Conservation (phyloP, 352 stramenopile species). For the Globisporangium cylindrosporum region DNA sequence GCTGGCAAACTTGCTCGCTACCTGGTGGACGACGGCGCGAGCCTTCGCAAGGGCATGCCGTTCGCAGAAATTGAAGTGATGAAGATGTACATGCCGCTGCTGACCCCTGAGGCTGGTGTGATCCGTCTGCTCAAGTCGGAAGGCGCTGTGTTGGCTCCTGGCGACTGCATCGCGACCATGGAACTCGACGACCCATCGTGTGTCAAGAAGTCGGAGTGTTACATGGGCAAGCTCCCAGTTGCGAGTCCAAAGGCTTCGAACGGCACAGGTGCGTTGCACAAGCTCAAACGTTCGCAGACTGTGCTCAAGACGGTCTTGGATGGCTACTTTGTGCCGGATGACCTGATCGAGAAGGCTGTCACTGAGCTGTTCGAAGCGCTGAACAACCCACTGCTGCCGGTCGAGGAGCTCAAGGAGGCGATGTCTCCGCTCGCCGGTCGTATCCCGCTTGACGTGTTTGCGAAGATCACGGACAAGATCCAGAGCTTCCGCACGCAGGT, state of each 20-base stretch:
- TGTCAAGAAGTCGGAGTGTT: conserved; percentile 93
- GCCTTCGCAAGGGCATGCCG: conserved; percentile 80
- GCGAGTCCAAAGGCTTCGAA: conserved; percentile 28
- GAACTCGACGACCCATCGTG: conserved; percentile 98
- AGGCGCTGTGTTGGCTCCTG: conserved; percentile 93
- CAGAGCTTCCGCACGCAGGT: conserved; percentile 65
- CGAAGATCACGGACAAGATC: conserved; percentile 84
- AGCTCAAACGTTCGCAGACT: conserved; percentile 70
- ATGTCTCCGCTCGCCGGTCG: conserved; percentile 95
- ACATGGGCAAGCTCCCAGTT: conserved; percentile 76
- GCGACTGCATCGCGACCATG: conserved; percentile 97
- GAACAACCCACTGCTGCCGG: conserved; percentile 68
- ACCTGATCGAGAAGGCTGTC: conserved; percentile 85
- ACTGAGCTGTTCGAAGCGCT: conserved; percentile 81
- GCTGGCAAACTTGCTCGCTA: conserved; percentile 99
- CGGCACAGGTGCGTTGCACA: conserved; percentile 57
- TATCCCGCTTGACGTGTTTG: conserved; percentile 92
- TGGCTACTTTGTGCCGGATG: conserved; percentile 89
- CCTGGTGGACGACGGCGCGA: conserved; percentile 95
- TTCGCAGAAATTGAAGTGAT: conserved; percentile 96
- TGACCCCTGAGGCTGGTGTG: conserved; percentile 95
- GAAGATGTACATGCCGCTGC: conserved; percentile 99
- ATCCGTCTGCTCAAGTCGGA: conserved; percentile 96
- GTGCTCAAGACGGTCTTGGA: conserved; percentile 92
- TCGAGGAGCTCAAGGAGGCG: conserved; percentile 96